Evolutionary conservation across 2,329 filamentous ascomycete species (phyloP).

Genomic region (Chaetomiaceae sp.): DNA sequence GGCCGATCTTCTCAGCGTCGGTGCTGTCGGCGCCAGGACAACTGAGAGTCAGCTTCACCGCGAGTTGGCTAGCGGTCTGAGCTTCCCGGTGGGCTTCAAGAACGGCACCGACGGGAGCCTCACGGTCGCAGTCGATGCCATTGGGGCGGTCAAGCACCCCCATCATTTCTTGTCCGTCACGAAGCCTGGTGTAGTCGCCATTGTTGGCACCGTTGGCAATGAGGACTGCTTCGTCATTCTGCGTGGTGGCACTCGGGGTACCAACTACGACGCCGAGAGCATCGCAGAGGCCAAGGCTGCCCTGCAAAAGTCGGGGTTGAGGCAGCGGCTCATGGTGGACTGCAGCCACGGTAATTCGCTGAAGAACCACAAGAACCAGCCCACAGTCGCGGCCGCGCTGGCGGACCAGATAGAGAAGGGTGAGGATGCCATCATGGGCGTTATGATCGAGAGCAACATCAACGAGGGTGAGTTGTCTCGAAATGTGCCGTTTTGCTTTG

Average conservation of each 20-base stretch:
- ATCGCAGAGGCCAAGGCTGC: constrained; percentile 79
- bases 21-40: constrained; percentile 91
- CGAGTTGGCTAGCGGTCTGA: constrained; percentile 87
- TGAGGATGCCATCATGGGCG: constrained; percentile 85
- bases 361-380: constrained; percentile 97
- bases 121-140: constrained; percentile 88
- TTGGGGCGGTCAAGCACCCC: constrained; percentile 83
- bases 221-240: constrained; percentile 97
- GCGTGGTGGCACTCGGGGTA: constrained; percentile 85
- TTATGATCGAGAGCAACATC: constrained; percentile 99
- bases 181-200: constrained; percentile 91
- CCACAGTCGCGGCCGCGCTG: constrained; percentile 78
- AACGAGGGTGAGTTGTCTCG: constrained; percentile 64
- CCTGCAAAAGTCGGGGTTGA: constrained; percentile 68
- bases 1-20: constrained; percentile 84
- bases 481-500: background rate
- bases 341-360: constrained; percentile 95
- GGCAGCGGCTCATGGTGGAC: constrained; percentile 87
- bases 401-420: constrained; percentile 82
- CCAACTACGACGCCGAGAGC: constrained; percentile 86
- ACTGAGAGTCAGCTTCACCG: constrained; percentile 95
- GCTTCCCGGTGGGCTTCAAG: constrained; percentile 99
- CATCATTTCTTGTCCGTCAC: constrained; percentile 98
- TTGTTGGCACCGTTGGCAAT: constrained; percentile 91
- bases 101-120: constrained; percentile 94